Base-by-base conservation (phyloP, 1,284 basidiomycete genomes). In the Cutaneotrichosporon cutaneum region DNA sequence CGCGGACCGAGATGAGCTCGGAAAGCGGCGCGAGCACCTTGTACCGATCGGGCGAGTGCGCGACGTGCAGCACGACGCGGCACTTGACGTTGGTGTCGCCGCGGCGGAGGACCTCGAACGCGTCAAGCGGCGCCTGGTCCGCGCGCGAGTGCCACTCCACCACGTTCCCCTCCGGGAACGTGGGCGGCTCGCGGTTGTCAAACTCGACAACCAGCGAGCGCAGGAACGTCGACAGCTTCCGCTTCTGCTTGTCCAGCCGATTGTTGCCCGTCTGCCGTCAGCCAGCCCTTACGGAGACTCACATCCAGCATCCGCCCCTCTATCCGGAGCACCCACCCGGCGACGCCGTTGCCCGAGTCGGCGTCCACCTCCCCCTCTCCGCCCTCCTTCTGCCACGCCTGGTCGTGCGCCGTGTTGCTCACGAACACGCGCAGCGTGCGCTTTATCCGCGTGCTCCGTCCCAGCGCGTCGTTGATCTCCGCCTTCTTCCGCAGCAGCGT, bases 401-500 rank as follows among this genome's bases (percentile, higher is more conserved):
- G 94, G 54, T 90, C 87, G 32, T 90, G 90, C 0, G 90, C 87
- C 0, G 91, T 91, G 76, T 96, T 92, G 63, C 90, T 90, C 36
- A 97, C 75, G 78, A 94, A 97, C 69, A 98, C 83, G 30, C 95
- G 86, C 57, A 98, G 73, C 1, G 89, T 94, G 32, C 94, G 86
- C 58, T 89, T 89, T 59, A 90, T 59, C 50, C 61, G 63, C 52
- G 55, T 58, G 26, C 54, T 61, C n/a, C 80, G 73, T 21, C 77
- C 77, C 51, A 93, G 74, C 22, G 90, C 86, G 75, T 96, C 93
- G 72, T 90, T 88, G 47, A 95, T 87, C 74, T 98, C 95, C 13
- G 90, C 89, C 67, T 86, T 87, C 78, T 96, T 96, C 68, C 95
- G 83, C 69, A 87, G 87, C 80, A 96, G 88, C 6, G 92, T 95